Percentiles rank a stretch among this genome's conserved stretches.
These are phyloP conservation scores for Kandelia obovata DNA, from an alignment of 345 rosid species.

Conservation along the genomic window DNA sequence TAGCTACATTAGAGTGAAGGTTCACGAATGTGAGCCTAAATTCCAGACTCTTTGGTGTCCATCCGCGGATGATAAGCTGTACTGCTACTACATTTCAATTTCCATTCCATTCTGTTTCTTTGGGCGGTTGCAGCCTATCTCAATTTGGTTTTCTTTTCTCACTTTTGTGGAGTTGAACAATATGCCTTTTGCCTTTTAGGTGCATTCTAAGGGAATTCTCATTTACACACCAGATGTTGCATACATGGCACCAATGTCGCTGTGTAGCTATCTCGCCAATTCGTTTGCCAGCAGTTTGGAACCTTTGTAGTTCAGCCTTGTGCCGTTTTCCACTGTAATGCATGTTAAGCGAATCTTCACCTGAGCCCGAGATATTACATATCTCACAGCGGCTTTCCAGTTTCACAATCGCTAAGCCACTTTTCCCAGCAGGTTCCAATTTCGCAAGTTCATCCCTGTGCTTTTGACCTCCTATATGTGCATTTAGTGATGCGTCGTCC, in stretches of 20 bases:
- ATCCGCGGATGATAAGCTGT: no score
- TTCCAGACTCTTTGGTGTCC: no score
- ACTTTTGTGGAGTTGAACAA: not conserved
- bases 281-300: not conserved
- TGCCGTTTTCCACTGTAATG: not conserved
- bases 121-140: not conserved
- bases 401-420: not conserved
- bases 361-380: not conserved
- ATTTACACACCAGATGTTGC: constrained; percentile 22
- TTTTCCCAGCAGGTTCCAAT: not conserved
- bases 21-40: no score
- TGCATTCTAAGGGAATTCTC: constrained; percentile 14
- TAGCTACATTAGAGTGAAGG: no score
- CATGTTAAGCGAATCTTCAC: not conserved
- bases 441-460: constrained; percentile 7
- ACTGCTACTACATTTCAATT: no score
- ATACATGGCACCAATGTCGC: constrained; percentile 9
- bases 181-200: constrained; percentile 16
- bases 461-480: constrained; percentile 17
- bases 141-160: not conserved
- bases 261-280: not conserved
- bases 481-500: constrained; percentile 10
- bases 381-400: not conserved
- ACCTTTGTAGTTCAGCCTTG: constrained; percentile 8
- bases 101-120: not conserved